A percentile compares a stretch with the other conserved stretches of the same genome.
Conservation (phyloP, 225 moss, liverwort and hornwort genomes). For the Pleurozium schreberi region DNA sequence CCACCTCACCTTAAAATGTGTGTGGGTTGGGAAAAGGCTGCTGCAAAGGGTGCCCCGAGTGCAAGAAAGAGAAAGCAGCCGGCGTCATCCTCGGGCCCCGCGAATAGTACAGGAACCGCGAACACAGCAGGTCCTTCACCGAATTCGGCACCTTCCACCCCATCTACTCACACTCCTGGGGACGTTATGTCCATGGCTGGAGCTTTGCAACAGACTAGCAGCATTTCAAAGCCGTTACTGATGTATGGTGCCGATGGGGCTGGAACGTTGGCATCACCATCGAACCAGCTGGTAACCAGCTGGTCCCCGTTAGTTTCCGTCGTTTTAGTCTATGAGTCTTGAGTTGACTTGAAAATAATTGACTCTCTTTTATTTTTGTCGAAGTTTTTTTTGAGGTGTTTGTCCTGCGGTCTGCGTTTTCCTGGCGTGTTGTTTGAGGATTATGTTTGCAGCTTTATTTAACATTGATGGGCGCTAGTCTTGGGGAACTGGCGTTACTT, state of each 20-base stretch:
- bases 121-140: constrained; percentile 98
- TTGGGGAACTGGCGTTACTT: neutral
- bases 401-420: neutral
- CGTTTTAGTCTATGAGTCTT: constrained; percentile 4
- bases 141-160: constrained; percentile 98
- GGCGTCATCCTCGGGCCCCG: constrained; percentile 95
- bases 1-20: constrained; percentile 63
- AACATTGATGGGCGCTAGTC: neutral
- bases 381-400: neutral
- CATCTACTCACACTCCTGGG: constrained; percentile 98
- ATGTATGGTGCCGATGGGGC: constrained; percentile 98
- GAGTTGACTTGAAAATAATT: neutral
- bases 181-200: constrained; percentile 95
- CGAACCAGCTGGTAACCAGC: constrained; percentile 92
- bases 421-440: neutral
- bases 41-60: constrained; percentile 80
- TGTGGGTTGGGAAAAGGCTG: constrained; percentile 79
- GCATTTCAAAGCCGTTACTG: constrained; percentile 96
- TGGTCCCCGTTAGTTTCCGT: constrained; percentile 40
- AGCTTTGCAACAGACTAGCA: constrained; percentile 95
- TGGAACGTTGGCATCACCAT: constrained; percentile 95
- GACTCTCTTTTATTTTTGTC: neutral
- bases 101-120: constrained; percentile 98
- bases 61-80: constrained; percentile 99
- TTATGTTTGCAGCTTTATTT: neutral